Conservation (phyloP, 352 stramenopile genomes). For the Phytophthora pluvialis region DNA sequence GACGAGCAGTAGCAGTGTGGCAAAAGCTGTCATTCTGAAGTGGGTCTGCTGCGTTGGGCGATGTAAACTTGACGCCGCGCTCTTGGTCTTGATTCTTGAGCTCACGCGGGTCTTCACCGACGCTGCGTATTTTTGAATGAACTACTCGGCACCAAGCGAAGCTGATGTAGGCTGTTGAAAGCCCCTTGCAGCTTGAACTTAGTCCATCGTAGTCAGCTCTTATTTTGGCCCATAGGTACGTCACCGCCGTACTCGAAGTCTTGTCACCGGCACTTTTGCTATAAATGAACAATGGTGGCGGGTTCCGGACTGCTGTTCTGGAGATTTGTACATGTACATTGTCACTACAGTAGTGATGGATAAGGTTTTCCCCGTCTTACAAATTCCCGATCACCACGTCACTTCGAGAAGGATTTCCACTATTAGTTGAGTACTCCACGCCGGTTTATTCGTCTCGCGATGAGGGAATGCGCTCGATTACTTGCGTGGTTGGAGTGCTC, state of each 20-base stretch:
- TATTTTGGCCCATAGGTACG: conserved; percentile 29
- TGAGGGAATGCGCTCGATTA: conserved; percentile 1
- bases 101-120: not conserved
- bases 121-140: conserved; percentile 27
- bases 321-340: conserved; percentile 1
- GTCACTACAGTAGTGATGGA: not conserved
- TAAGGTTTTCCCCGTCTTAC: conserved; percentile 11
- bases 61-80: not conserved
- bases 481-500: conserved; percentile 10
- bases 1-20: conserved; percentile 35
- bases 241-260: conserved; percentile 26
- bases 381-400: not conserved
- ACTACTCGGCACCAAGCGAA: not conserved
- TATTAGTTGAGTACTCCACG: not conserved
- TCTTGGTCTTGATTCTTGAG: conserved; percentile 7
- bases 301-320: not conserved
- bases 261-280: conserved; percentile 27
- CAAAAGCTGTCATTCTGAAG: conserved; percentile 25
- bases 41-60: not conserved
- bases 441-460: conserved; percentile 15
- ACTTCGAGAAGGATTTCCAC: not conserved
- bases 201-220: conserved; percentile 4
- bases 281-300: conserved; percentile 24
- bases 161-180: not conserved
- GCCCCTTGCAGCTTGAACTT: conserved; percentile 1